Percentiles rank a stretch among this genome's conserved stretches.
Conservation (phyloP, 306 rosid species). For the Castanopsis chinensis region DNA sequence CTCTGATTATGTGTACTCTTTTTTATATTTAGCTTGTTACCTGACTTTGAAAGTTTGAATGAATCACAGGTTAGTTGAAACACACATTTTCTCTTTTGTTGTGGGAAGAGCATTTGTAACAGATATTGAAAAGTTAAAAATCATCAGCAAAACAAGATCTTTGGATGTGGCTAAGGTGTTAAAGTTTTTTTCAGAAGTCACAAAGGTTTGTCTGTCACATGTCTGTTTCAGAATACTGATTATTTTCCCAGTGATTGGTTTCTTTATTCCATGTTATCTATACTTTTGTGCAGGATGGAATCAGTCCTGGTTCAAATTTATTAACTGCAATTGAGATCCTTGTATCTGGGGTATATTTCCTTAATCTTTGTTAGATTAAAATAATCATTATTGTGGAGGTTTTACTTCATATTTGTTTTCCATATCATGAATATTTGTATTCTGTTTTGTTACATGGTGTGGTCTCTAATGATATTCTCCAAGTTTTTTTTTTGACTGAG, state of each 20-base stretch:
- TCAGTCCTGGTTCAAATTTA: slow-evolving; percentile 90
- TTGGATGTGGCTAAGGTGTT: slow-evolving; percentile 74
- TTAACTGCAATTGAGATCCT: slow-evolving; percentile 84
- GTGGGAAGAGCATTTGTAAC: slow-evolving; percentile 99
- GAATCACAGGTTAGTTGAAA: slow-evolving; percentile 88
- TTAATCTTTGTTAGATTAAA: slow-evolving; percentile 17
- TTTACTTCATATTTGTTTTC: not conserved
- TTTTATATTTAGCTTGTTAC: slow-evolving; percentile 18
- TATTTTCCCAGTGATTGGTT: slow-evolving; percentile 14
- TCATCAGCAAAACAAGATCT: slow-evolving; percentile 78
- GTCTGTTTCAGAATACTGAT: slow-evolving; percentile 19
- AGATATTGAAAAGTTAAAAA: slow-evolving; percentile 87
- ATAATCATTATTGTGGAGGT: slow-evolving; percentile 13
- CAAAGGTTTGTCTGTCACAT: slow-evolving; percentile 56
- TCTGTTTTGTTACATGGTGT: slow-evolving; percentile 13
- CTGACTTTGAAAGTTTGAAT: slow-evolving; percentile 36
- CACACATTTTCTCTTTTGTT: slow-evolving; percentile 97
- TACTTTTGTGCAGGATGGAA: slow-evolving; percentile 68
- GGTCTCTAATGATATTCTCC: not conserved
- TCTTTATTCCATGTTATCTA: slow-evolving; percentile 13
- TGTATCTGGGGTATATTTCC: slow-evolving; percentile 83
- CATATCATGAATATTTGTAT: not conserved
- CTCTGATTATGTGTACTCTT: not conserved
- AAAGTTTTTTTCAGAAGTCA: slow-evolving; percentile 71
- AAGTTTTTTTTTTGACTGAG: not conserved